Base-by-base conservation (phyloP, 345 rosid genomes). In the Hibiscus syriacus region DNA sequence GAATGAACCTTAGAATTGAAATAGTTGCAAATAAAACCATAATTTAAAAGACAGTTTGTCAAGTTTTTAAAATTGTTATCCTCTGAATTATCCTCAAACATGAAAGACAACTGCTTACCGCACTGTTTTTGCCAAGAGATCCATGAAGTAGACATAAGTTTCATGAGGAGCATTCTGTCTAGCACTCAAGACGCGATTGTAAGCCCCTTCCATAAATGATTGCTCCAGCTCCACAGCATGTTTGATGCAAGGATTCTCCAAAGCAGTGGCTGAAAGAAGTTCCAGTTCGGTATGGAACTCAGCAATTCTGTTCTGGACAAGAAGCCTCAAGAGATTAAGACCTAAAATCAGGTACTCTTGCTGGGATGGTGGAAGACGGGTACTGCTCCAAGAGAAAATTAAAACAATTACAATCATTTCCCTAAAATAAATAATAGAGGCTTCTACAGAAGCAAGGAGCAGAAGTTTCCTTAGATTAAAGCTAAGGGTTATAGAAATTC, bases 151-250 rank as follows among this genome's bases (percentile, higher is more conserved):
- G 57, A 86, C 97, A 64, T 88, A 95, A 36, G 85, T 86, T 71
- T 85, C 90, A 78, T 90, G 82, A 55, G 98, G 99, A 0, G 88
- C 97, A 6, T 80, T 92, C 76, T 92, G 98, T 27, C 90, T 86
- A 66, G 98, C 99, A 83, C 87, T 92, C 69, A 90, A 57, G 46
- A 95, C 99, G 64, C 98, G 90, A 80, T 92, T 92, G 66, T 92
- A 92, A 41, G 99, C 99, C 73, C 98, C 96, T 76, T 95, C 98
- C 99, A 90, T 92, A 80, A 92, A 95, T 0, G 99, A 95, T 73
- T 90, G 98, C 90, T 95, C 99, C 86, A 95, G 82, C 88, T 95
- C 98, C 43, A 90, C 98, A 0, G 99, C 98, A 70, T 95, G 97
- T 76, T 87, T 84, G 82, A 95, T 88, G 82, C 96, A 90, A 75